Percentiles rank a stretch among this genome's conserved stretches.
Conservation (phyloP, 1,139 yeast species). For the Debaryomyces subglobosus region DNA sequence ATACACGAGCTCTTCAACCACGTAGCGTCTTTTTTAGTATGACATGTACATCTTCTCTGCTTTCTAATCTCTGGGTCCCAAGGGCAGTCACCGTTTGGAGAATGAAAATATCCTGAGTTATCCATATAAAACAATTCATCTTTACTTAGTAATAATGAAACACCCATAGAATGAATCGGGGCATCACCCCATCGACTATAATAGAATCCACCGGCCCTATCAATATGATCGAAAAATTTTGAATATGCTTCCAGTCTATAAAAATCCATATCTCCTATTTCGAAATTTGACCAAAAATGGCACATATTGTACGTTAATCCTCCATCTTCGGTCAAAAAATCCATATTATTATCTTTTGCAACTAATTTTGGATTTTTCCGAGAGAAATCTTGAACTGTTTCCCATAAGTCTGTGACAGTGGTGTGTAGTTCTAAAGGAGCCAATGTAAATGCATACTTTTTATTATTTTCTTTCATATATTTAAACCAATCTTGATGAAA, state of each 20-base stretch:
- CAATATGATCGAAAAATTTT: constrained; percentile 22
- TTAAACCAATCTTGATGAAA: constrained; percentile 22
- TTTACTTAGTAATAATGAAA: constrained; percentile 18
- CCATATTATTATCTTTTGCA: constrained; percentile 14
- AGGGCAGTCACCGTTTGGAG: constrained; percentile 28
- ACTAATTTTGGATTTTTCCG: constrained; percentile 18
- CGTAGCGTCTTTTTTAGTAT: constrained; percentile 25
- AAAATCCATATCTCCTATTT: constrained; percentile 24
- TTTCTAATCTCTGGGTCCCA: constrained; percentile 15
- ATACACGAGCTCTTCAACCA: constrained; percentile 22
- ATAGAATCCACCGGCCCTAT: constrained; percentile 25
- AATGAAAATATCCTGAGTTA: constrained; percentile 26
- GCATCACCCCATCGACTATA: constrained; percentile 34
- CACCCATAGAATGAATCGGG: constrained; percentile 28
- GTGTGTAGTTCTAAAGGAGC: constrained; percentile 25
- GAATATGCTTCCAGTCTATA: constrained; percentile 19
- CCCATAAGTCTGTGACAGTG: constrained; percentile 25
- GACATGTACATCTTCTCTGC: constrained; percentile 24
- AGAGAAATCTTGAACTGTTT: constrained; percentile 24
- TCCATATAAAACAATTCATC: constrained; percentile 22
- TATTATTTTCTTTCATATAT: constrained; percentile 19
- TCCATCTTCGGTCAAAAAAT: constrained; percentile 15
- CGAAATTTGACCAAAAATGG: constrained; percentile 31
- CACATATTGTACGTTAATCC: constrained; percentile 25
- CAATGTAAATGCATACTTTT: constrained; percentile 21